Evolutionary conservation across 2,329 filamentous ascomycete species (phyloP).

Genomic region (Periglandula ipomoeae): DNA sequence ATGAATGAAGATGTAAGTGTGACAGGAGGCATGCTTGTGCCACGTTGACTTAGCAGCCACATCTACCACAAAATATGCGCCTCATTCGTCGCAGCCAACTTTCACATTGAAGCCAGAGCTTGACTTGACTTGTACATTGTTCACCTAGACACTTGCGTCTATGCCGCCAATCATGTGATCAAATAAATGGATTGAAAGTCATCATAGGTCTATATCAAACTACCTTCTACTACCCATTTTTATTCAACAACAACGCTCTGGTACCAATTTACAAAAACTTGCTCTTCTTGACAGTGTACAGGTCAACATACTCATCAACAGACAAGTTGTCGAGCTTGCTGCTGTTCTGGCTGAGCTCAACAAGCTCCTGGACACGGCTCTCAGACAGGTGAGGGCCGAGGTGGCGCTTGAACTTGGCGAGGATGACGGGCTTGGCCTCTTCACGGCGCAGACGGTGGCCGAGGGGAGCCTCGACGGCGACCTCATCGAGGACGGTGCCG

Average conservation of each 20-base stretch:
- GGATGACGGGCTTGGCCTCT: constrained; percentile 95
- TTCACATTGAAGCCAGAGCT: no score
- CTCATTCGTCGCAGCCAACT: no score
- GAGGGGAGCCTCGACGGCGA: constrained; percentile 86
- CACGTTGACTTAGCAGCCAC: no score
- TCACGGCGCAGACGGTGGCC: constrained; percentile 86
- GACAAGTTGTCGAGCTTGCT: constrained; percentile 70
- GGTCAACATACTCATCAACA: constrained; percentile 88
- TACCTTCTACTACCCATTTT: constrained; percentile 15
- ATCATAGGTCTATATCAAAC: constrained; percentile 38
- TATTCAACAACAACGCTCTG: neutral
- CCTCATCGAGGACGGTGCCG: constrained; percentile 82
- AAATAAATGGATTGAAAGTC: no score
- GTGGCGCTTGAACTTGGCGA: constrained; percentile 93
- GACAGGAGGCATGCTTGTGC: no score
- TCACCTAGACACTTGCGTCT: no score
- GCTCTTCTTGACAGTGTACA: constrained; percentile 59
- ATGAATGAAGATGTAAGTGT: no score
- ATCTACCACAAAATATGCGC: no score
- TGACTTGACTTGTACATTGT: no score
- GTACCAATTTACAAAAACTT: constrained; percentile 34
- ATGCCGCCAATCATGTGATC: no score
- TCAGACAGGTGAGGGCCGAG: constrained; percentile 73
- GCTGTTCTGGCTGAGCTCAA: constrained; percentile 68
- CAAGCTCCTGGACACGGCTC: constrained; percentile 69